Evolutionary conservation across 1,139 yeast genomes (phyloP), one percentile per base, ranked within the genome.

Genomic region (Yamadazyma atmosphaerica): DNA sequence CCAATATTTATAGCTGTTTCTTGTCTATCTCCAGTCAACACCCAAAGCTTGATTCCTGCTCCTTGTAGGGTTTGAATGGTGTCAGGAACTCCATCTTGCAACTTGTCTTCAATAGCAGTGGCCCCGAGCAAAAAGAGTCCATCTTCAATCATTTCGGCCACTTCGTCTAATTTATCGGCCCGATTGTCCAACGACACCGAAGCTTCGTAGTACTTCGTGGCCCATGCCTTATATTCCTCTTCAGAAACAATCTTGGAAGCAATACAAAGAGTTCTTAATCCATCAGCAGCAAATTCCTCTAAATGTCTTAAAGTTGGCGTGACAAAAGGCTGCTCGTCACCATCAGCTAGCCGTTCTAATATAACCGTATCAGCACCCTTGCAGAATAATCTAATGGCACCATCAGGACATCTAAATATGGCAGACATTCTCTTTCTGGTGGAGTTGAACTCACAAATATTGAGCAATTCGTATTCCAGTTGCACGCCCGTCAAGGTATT

Each of bases 1-100:
- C 98, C 99, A 58, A 94, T 92, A 58, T 94, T 94, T 46, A 94
- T 86, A 1, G 98, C 99, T n/a, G 99, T 94, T 62, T 94, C 99
- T 60, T 92, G 98, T 56, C 96, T 78, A 59, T 94, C 99, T 51
- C 99, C 99, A 8, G 99, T 94, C 41, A 94, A 72, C 23, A 94
- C 97, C 99, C 98, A 94, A 16, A 94, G 78, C 58, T 89, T 92
- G 50, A 94, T 89, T 12, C 98, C 98, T 0, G 99, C 99, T 41
- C 86, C 87, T 60, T 92, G 98, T 42, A 94, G 72, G 3, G 95
- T 86, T 47, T 87, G 92, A 43, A 94, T 94, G 1, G 98, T 89
- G 50, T 94, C 98, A 1, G 98, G 98, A 11, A 94, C 99, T 27
- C 97, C 98, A 43, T 92, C 98, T 65, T 94, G 99, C 39, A 94